Evolutionary conservation across 2,329 filamentous ascomycete species (phyloP).

Genomic region (Pyrenochaeta sp.): DNA sequence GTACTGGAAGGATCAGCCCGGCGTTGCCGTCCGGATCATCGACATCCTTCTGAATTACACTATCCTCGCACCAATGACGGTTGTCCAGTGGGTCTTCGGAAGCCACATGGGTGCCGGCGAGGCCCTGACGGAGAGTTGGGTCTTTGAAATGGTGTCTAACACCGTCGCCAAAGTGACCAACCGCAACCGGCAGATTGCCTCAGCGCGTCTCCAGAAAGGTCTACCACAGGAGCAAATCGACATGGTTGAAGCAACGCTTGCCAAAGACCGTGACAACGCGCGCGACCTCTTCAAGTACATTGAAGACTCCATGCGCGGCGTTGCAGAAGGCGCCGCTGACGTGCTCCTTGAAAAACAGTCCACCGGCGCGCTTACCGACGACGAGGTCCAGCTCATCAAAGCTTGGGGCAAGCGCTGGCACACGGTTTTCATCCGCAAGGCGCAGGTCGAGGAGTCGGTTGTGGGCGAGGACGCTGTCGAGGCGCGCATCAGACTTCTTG

Average conservation of each 20-base stretch:
- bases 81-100: constrained; percentile 88
- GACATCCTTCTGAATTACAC: constrained; percentile 98
- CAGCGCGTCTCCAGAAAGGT: constrained; percentile 66
- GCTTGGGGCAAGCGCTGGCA: constrained; percentile 89
- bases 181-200: constrained; percentile 81
- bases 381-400: constrained; percentile 68
- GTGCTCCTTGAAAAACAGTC: constrained; percentile 76
- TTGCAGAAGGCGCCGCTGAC: constrained; percentile 78
- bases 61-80: constrained; percentile 83
- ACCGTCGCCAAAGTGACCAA: constrained; percentile 91
- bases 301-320: constrained; percentile 77
- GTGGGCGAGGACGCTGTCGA: constrained; percentile 64
- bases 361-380: constrained; percentile 49
- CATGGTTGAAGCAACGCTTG: constrained; percentile 71
- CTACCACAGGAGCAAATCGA: constrained; percentile 65
- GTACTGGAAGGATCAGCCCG: constrained; percentile 93
- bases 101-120: constrained; percentile 71
- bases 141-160: constrained; percentile 89
- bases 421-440: constrained; percentile 81
- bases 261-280: constrained; percentile 76
- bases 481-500: constrained; percentile 52
- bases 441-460: constrained; percentile 83
- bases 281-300: constrained; percentile 81
- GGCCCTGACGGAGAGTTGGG: constrained; percentile 74
- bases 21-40: constrained; percentile 88